These are phyloP conservation scores for Populus hybrid DNA, from an alignment of 441 rosid genomes.

Conservation along the genomic window DNA sequence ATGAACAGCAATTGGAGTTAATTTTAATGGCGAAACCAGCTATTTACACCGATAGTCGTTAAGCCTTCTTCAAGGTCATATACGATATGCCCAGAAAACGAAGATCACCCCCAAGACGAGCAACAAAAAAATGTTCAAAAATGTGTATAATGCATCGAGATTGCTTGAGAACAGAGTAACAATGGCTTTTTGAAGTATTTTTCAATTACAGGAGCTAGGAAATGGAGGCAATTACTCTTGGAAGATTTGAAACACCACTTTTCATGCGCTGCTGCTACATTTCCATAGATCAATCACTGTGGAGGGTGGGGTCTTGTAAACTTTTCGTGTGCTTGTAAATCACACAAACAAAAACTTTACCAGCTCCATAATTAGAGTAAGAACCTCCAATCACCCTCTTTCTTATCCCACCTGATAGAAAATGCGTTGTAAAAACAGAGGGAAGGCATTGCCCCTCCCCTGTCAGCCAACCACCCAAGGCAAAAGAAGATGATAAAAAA, in stretches of 20 bases:
- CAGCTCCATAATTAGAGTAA: background rate
- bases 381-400: background rate
- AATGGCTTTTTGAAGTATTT: no score
- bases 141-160: no score
- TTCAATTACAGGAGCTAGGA: background rate
- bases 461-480: background rate
- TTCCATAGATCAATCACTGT: background rate
- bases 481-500: no score
- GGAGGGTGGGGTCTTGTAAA: background rate
- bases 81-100: no score
- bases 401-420: background rate
- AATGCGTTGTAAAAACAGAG: background rate
- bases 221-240: background rate
- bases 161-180: no score
- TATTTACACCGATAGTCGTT: no score
- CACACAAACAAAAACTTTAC: conserved; percentile 1
- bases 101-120: no score
- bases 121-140: no score
- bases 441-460: background rate
- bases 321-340: background rate
- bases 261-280: background rate
- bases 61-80: no score
- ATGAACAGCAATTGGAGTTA: no score
- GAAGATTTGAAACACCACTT: background rate
- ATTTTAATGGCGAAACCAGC: no score